Evolutionary conservation across 2,329 filamentous ascomycete species (phyloP), one percentile per base, ranked within the genome.

Genomic region (Colletotrichum karsti): DNA sequence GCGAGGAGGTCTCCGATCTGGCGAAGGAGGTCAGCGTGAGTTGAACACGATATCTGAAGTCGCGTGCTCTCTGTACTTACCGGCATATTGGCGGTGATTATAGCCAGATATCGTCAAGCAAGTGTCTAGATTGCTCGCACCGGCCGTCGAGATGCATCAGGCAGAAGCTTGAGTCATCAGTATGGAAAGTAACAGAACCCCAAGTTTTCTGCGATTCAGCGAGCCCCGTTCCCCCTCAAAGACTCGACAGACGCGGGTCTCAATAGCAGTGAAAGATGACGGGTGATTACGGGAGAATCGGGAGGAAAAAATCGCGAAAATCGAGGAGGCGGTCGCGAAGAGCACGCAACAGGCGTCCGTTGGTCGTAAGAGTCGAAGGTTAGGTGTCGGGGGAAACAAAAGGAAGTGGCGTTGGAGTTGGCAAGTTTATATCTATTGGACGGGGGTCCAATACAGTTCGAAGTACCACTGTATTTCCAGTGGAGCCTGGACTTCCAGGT

Each of bases 1-100:
- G 88, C 89, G 35, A 89, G 82, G n/a, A 89, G 80, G 70, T 89
- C 86, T 69, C 83, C 79, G 72, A 89, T 88, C 72, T 72, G 57
- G 20, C 12, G 20, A 7, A 51, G 15, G 22, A 20, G 51, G 44
- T 9, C 15, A 15, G 42, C 42, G 9, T 58, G n/a, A n/a, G n/a
- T n/a, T n/a, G n/a, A n/a, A n/a, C n/a, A n/a, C n/a, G 24, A 26
- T 12, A 35, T 15, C n/a, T 13, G 18, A 44, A 8, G 22, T 48
- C 44, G 24, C 35, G 24, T 63, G 30, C 41, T 46, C 44, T 10
- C 3, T 10, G 7, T 28, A 55, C 71, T 66, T 66, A 73, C 71
- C 46, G 71, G 71, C 71, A 73, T 73, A 41, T 28, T 67, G 69
- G 39, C 39, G 33, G 39, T 58, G 44, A 28, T 58, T 59, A 65